Evolutionary conservation across 352 stramenopile species (phyloP).

Genomic region (Phytophthora multivora): DNA sequence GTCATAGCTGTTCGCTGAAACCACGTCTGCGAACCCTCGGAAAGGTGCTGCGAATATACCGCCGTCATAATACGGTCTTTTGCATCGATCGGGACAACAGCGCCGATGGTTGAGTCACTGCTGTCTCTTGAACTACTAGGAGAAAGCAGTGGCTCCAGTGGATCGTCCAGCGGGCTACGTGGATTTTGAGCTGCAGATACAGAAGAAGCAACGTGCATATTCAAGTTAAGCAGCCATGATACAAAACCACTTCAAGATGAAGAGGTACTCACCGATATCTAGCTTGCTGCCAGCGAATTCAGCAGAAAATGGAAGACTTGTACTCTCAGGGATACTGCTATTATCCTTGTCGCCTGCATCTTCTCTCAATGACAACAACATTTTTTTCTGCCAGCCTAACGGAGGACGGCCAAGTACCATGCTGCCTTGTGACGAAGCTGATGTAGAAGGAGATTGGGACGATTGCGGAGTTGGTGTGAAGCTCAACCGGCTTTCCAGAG

Average conservation of each 20-base stretch:
- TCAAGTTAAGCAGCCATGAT: neutral
- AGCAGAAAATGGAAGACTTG: neutral
- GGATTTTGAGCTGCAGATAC: neutral
- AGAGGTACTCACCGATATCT: constrained; percentile 9
- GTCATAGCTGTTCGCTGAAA: constrained; percentile 6
- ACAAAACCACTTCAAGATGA: neutral
- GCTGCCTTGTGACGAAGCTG: constrained; percentile 48
- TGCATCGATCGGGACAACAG: constrained; percentile 29
- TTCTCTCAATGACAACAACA: constrained; percentile 27
- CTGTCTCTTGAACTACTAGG: constrained; percentile 19
- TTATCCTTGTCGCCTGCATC: constrained; percentile 1
- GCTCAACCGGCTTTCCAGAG: neutral
- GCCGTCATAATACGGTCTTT: constrained; percentile 39
- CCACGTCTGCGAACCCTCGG: neutral
- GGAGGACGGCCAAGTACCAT: constrained; percentile 40
- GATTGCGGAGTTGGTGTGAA: constrained; percentile 7
- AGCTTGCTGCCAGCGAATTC: neutral
- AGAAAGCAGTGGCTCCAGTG: constrained; percentile 4
- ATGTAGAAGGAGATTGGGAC: constrained; percentile 33
- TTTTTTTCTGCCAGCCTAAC: constrained; percentile 46
- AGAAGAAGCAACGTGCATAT: neutral
- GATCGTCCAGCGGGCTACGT: neutral
- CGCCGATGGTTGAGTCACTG: constrained; percentile 13
- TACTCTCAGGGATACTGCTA: neutral
- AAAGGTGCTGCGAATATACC: constrained; percentile 17